phyloP scores from a whole-genome alignment of 2,329 filamentous ascomycete species.

The Dissoconium aciculare region DNA sequence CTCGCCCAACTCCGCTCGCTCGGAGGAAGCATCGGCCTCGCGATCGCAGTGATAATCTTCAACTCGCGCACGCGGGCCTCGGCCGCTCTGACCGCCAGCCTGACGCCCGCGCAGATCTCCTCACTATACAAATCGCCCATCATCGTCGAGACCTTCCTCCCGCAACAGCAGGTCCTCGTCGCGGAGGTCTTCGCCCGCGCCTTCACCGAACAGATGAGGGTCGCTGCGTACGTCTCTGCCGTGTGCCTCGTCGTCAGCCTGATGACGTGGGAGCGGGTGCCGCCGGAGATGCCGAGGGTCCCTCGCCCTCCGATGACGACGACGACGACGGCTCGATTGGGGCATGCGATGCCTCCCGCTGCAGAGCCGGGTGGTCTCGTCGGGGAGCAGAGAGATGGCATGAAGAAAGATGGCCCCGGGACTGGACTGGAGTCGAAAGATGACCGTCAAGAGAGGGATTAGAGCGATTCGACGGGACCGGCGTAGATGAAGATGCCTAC shows the following conservation, averaged over 20 bases:
- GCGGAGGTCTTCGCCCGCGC: slow-evolving; percentile 9
- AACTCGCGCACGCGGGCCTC: slow-evolving; percentile 7
- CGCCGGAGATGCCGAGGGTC: no score
- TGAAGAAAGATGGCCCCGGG: no score
- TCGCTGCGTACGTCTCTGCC: slow-evolving; percentile 11
- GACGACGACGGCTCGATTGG: no score
- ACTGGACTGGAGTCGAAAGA: no score
- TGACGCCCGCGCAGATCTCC: slow-evolving; percentile 4
- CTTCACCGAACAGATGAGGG: slow-evolving; percentile 12
- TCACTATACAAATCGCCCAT: slow-evolving; percentile 7
- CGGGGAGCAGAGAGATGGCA: no score
- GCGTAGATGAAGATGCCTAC: no score
- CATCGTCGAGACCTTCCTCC: slow-evolving; percentile 5
- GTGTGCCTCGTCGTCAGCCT: slow-evolving; percentile 9
- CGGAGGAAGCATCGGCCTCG: slow-evolving; percentile 11
- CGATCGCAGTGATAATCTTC: slow-evolving; percentile 8
- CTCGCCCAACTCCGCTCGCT: slow-evolving; percentile 10
- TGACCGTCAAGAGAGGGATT: no score
- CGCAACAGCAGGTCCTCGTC: slow-evolving; percentile 4
- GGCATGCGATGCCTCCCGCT: no score
- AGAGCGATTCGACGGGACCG: no score
- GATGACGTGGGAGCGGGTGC: slow-evolving; percentile 6
- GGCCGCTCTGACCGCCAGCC: slow-evolving; percentile 1
- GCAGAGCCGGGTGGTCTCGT: no score
- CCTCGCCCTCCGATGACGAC: no score